phyloP scores from a whole-genome alignment of 768 basidiomycete genomes.

The Megacollybia marginata region DNA sequence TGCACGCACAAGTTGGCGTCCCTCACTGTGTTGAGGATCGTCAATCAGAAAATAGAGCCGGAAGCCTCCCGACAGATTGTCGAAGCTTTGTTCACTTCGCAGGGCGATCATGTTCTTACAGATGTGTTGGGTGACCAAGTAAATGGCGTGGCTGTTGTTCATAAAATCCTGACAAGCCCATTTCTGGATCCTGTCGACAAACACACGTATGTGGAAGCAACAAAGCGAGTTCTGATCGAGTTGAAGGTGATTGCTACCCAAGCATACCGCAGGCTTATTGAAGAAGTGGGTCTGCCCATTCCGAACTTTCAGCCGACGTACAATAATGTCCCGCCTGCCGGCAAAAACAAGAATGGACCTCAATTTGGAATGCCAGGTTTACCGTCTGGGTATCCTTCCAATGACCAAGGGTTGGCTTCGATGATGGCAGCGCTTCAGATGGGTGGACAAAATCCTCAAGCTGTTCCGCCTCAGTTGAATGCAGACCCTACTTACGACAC shows the following conservation, averaged over 20 bases:
- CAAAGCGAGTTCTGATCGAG: constrained; percentile 83
- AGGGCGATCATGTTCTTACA: constrained; percentile 82
- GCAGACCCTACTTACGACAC: constrained; percentile 58
- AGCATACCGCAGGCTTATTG: constrained; percentile 87
- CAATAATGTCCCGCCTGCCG: constrained; percentile 51
- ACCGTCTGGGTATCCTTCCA: constrained; percentile 73
- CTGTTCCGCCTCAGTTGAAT: constrained; percentile 66
- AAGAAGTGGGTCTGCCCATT: constrained; percentile 89
- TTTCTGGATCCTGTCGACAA: constrained; percentile 73
- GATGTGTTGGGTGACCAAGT: constrained; percentile 96
- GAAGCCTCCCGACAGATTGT: constrained; percentile 83
- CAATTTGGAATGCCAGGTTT: constrained; percentile 67
- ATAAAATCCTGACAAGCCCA: constrained; percentile 85
- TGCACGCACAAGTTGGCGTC: constrained; percentile 98
- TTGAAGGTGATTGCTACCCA: constrained; percentile 93
- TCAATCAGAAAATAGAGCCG: constrained; percentile 93
- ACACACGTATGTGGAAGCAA: constrained; percentile 69
- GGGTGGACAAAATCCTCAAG: constrained; percentile 82
- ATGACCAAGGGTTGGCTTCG: constrained; percentile 79
- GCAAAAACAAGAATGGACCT: constrained; percentile 54
- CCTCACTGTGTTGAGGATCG: constrained; percentile 87
- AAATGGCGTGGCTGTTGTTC: constrained; percentile 87
- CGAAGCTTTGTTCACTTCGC: constrained; percentile 85
- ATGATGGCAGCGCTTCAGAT: constrained; percentile 93
- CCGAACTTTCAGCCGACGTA: constrained; percentile 83